These are phyloP conservation scores for Colletotrichum orbiculare DNA, from an alignment of 2,329 filamentous ascomycete species.

Conservation along the genomic window DNA sequence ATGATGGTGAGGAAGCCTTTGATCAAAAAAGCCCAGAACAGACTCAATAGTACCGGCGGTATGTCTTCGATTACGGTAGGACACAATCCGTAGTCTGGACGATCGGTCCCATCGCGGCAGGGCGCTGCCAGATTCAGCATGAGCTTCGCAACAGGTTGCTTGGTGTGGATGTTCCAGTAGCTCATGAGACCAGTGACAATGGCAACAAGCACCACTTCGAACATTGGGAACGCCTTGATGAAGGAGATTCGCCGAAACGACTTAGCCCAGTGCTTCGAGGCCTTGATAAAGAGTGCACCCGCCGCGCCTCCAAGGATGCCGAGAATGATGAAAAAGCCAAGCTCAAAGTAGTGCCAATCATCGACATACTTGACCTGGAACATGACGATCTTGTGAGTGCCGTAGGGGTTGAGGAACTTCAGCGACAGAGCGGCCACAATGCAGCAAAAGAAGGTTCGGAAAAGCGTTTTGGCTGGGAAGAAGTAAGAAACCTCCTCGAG, in stretches of 20 bases:
- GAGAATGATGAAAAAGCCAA: conserved; percentile 85
- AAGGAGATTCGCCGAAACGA: conserved; percentile 83
- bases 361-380: conserved; percentile 92
- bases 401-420: conserved; percentile 96
- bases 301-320: conserved; percentile 85
- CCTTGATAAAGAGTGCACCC: conserved; percentile 96
- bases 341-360: conserved; percentile 95
- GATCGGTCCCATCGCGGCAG: conserved; percentile 74
- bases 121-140: conserved; percentile 91
- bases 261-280: conserved; percentile 88
- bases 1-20: conserved; percentile 90
- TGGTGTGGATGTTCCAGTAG: conserved; percentile 95
- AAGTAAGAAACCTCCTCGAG: conserved; percentile 97
- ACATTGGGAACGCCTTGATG: conserved; percentile 85
- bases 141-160: conserved; percentile 88
- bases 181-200: conserved; percentile 84
- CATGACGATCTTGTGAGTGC: conserved; percentile 94
- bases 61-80: conserved; percentile 79
- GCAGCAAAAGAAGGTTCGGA: conserved; percentile 98
- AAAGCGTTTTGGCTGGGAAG: conserved; percentile 96
- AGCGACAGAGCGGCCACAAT: conserved; percentile 91
- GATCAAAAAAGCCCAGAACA: conserved; percentile 85
- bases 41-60: conserved; percentile 76
- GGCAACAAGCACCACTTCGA: conserved; percentile 91
- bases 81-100: conserved; percentile 80